Conservation (phyloP, 2,329 filamentous ascomycete species). For the Phymatotrichopsis omnivora region DNA sequence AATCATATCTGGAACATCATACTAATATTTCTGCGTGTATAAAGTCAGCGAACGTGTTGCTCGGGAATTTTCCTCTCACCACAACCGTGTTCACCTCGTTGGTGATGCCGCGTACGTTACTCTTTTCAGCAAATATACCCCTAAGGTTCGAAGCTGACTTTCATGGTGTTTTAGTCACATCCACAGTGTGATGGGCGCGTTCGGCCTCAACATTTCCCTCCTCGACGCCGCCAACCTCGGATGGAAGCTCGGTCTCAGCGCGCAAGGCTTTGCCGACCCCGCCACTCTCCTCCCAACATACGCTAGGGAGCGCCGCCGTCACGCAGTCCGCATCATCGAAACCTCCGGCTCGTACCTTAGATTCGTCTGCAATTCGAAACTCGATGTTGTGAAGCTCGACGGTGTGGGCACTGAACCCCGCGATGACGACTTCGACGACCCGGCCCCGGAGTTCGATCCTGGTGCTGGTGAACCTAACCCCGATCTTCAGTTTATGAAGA, state of each 20-base stretch:
- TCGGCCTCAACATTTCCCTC: constrained; percentile 36
- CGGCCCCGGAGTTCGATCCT: constrained; percentile 5
- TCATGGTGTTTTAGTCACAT: constrained; percentile 33
- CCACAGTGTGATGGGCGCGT: constrained; percentile 35
- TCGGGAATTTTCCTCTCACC: constrained; percentile 31
- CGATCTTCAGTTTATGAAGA: constrained; percentile 28
- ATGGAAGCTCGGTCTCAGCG: constrained; percentile 35
- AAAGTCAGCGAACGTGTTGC: constrained; percentile 35
- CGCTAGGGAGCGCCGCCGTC: constrained; percentile 31
- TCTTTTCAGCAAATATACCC: too few species aligned
- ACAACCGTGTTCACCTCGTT: constrained; percentile 33
- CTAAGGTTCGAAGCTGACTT: too few species aligned
- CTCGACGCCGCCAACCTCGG: constrained; percentile 34
- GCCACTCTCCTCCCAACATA: constrained; percentile 33
- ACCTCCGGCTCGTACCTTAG: constrained; percentile 26
- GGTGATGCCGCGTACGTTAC: constrained; percentile 34
- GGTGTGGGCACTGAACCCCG: constrained; percentile 17
- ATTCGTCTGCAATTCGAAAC: constrained; percentile 31
- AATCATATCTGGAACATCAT: too few species aligned
- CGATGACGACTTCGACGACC: constrained; percentile 11
- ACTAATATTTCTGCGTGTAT: not conserved
- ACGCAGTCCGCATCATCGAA: constrained; percentile 28
- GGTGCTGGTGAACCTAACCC: constrained; percentile 1
- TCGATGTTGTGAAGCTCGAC: constrained; percentile 26
- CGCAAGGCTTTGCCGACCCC: constrained; percentile 27